Evolutionary conservation across 2,329 filamentous ascomycete genomes (phyloP).

Genomic region (Colletotrichum sp.): DNA sequence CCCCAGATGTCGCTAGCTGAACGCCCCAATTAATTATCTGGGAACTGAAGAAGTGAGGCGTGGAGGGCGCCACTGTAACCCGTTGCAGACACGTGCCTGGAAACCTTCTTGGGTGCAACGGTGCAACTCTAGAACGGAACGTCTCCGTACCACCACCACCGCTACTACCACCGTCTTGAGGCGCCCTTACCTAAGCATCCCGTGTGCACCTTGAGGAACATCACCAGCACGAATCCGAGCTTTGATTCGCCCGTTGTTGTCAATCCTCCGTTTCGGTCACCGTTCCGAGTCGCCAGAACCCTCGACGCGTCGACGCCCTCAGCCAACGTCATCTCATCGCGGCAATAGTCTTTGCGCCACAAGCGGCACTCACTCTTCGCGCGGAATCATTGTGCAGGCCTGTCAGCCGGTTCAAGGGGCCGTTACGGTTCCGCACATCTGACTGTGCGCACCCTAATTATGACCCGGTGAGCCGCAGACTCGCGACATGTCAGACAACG

Average conservation of each 20-base stretch:
- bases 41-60: neutral
- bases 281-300: neutral
- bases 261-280: neutral
- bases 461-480: constrained; percentile 5
- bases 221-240: neutral
- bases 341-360: neutral
- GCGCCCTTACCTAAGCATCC: neutral
- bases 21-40: neutral
- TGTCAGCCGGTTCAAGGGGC: neutral
- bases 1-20: neutral
- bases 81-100: constrained; percentile 2
- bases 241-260: neutral
- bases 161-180: neutral
- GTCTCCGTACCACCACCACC: neutral
- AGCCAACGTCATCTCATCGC: neutral
- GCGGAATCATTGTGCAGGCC: neutral
- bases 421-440: neutral
- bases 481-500: constrained; percentile 7
- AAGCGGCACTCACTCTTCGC: neutral
- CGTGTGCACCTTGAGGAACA: neutral
- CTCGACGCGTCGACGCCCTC: neutral
- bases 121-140: neutral
- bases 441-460: neutral
- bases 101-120: neutral
- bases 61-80: neutral